Evolutionary conservation across 345 rosid genomes (phyloP).

Genomic region (Noccaea bulbosa): DNA sequence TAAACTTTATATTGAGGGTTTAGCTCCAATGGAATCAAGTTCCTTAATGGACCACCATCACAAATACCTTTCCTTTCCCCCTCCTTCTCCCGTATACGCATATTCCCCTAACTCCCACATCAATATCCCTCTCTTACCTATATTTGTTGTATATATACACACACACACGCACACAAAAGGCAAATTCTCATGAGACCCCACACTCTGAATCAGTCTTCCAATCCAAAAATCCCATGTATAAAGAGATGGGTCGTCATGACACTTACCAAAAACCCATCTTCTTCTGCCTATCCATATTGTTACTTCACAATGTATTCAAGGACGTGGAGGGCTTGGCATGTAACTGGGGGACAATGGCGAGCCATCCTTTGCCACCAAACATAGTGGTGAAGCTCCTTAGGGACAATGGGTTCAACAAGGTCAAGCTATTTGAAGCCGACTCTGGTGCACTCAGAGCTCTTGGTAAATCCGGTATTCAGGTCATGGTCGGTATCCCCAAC

Average conservation of each 20-base stretch:
- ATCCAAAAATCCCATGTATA: background rate
- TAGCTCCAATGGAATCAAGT: conserved; percentile 51
- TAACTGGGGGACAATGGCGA: conserved; percentile 79
- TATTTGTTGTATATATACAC: conserved; percentile 19
- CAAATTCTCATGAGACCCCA: conserved; percentile 30
- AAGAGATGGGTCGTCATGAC: conserved; percentile 45
- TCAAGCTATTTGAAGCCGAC: conserved; percentile 92
- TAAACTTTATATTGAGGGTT: conserved; percentile 19
- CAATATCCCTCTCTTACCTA: background rate
- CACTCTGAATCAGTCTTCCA: conserved; percentile 3
- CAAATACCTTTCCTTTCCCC: conserved; percentile 53
- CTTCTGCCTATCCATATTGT: conserved; percentile 35
- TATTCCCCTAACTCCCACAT: conserved; percentile 16
- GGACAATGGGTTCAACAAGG: conserved; percentile 84
- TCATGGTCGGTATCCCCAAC: conserved; percentile 95
- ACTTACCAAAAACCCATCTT: conserved; percentile 9
- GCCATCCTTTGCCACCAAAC: conserved; percentile 68
- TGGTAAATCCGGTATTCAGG: conserved; percentile 82
- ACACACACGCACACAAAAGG: background rate
- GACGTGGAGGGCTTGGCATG: conserved; percentile 62
- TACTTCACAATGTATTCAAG: conserved; percentile 23
- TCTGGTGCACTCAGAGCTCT: conserved; percentile 77
- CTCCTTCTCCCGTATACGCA: conserved; percentile 48
- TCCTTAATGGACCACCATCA: conserved; percentile 45
- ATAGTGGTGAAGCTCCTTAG: conserved; percentile 70